Evolutionary conservation across 1,139 yeast species (phyloP).

Genomic region (Groenewaldozyma sp.): DNA sequence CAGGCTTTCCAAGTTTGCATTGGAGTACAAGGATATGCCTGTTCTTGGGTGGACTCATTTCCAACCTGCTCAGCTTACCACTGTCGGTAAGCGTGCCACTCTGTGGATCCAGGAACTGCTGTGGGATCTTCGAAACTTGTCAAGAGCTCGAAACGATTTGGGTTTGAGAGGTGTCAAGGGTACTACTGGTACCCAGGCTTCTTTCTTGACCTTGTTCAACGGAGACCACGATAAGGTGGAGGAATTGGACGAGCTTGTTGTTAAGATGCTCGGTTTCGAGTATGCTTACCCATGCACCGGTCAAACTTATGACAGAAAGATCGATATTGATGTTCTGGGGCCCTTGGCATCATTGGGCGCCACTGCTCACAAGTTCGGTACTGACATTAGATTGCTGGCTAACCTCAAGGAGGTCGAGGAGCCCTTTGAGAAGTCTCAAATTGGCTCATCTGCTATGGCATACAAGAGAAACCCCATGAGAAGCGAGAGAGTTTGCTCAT

Average conservation of each 20-base stretch:
- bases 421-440: conserved; percentile 96
- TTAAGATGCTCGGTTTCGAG: conserved; percentile 86
- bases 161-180: conserved; percentile 99
- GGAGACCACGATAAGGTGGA: conserved; percentile 97
- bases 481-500: conserved; percentile 95
- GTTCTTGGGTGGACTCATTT: conserved; percentile 99
- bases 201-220: conserved; percentile 87
- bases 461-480: conserved; percentile 99
- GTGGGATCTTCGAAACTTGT: conserved; percentile 96
- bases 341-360: conserved; percentile 96
- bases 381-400: conserved; percentile 92
- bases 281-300: conserved; percentile 97
- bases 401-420: conserved; percentile 96
- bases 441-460: conserved; percentile 98
- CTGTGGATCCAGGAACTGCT: conserved; percentile 95
- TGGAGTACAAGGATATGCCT: conserved; percentile 89
- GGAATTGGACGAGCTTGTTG: conserved; percentile 81
- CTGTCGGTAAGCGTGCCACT: conserved; percentile 97
- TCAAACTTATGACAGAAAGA: conserved; percentile 96
- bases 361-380: conserved; percentile 94
- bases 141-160: conserved; percentile 90
- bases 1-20: conserved; percentile 78
- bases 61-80: conserved; percentile 98
- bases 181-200: conserved; percentile 98
- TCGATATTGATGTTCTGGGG: conserved; percentile 86